Percentiles rank a stretch among this genome's conserved stretches.
These are phyloP conservation scores for Xylaria castorea DNA, from an alignment of 495 filamentous ascomycete species.

Conservation along the genomic window DNA sequence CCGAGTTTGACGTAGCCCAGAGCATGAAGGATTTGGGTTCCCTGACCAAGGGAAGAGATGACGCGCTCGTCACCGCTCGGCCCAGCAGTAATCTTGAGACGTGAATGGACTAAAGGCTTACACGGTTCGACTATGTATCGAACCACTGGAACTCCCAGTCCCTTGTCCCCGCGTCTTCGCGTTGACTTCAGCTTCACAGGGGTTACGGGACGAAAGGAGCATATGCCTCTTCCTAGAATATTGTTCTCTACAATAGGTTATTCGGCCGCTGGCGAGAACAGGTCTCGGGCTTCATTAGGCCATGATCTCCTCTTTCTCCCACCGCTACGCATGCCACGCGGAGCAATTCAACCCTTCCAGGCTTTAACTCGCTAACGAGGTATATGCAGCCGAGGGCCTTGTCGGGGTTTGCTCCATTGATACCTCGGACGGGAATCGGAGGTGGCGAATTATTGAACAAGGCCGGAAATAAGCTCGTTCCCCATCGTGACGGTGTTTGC, in stretches of 20 bases:
- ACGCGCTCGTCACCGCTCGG: not conserved
- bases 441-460: conserved; percentile 14
- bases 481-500: not conserved
- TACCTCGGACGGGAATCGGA: conserved; percentile 19
- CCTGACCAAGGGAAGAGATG: not conserved
- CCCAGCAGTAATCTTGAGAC: conserved; percentile 13
- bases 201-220: not conserved
- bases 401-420: conserved; percentile 25
- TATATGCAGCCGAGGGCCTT: conserved; percentile 2
- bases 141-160: not conserved
- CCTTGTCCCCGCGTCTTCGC: conserved; percentile 7
- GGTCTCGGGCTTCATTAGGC: not conserved
- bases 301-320: conserved; percentile 12
- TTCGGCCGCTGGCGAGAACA: not conserved
- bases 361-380: not conserved
- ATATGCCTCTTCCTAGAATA: conserved; percentile 1
- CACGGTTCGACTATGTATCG: not conserved
- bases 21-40: conserved; percentile 1
- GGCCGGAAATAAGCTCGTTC: conserved; percentile 17
- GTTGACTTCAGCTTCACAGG: conserved; percentile 18
- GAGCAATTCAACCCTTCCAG: not conserved
- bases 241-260: conserved; percentile 16
- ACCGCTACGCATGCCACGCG: not conserved
- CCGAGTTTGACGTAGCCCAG: not conserved
- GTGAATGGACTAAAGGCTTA: conserved; percentile 6